phyloP scores from a whole-genome alignment of 495 filamentous ascomycete genomes.

The Peziza echinospora region DNA sequence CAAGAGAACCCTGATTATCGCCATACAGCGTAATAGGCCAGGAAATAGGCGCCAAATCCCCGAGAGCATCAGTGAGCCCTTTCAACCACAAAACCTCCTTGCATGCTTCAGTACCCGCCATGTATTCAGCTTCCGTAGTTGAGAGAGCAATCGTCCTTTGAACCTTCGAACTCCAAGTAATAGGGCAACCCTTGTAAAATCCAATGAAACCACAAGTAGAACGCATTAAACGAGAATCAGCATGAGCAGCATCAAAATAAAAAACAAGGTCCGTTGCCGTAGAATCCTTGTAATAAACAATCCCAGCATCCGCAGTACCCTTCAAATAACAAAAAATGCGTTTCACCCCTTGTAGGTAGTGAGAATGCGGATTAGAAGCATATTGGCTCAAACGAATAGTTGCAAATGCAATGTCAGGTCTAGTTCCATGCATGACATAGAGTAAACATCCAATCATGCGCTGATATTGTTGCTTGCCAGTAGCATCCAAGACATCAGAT shows the following conservation, averaged over 20 bases:
- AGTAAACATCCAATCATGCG: background rate
- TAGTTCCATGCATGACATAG: background rate
- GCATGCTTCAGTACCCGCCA: background rate
- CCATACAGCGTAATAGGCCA: background rate
- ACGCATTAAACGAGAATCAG: background rate
- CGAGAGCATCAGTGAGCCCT: background rate
- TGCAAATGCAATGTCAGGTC: background rate
- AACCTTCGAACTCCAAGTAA: background rate
- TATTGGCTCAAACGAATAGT: background rate
- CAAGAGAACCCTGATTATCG: background rate
- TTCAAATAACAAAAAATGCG: background rate
- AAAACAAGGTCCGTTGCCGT: background rate
- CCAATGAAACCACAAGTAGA: conserved; percentile 1
- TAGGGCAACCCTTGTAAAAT: background rate
- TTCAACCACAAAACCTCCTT: background rate
- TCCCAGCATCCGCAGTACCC: background rate
- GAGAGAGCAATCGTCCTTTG: background rate
- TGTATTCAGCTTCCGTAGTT: conserved; percentile 2
- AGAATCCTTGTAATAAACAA: background rate
- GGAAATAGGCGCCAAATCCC: background rate
- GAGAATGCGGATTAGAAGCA: background rate
- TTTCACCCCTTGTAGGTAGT: background rate
- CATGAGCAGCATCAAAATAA: background rate
- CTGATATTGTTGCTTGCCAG: background rate
- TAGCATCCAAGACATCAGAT: background rate